Evolutionary conservation across 2,329 filamentous ascomycete species (phyloP).

Genomic region (Colletotrichum simmondsii): DNA sequence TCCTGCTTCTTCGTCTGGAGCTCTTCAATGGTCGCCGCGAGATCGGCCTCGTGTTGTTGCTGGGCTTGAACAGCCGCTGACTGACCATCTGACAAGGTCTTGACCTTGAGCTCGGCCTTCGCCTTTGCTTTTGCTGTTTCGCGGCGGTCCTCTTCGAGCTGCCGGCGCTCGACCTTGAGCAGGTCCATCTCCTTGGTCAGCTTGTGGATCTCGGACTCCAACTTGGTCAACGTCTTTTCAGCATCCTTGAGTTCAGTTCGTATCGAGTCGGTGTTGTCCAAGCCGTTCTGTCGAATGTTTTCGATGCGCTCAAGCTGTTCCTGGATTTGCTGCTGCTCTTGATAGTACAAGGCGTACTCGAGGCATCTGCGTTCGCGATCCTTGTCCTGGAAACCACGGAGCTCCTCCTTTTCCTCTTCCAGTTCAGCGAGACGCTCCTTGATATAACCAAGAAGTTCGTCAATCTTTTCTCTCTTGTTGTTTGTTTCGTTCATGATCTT

Average conservation of each 20-base stretch:
- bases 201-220: conserved; percentile 83
- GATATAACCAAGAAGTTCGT: conserved; percentile 91
- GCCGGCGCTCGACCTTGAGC: conserved; percentile 83
- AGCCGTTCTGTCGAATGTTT: conserved; percentile 80
- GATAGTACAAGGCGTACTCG: conserved; percentile 93
- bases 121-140: conserved; percentile 84
- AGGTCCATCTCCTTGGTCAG: conserved; percentile 87
- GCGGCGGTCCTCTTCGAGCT: conserved; percentile 89
- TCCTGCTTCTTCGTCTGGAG: conserved; percentile 83
- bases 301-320: conserved; percentile 86
- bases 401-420: conserved; percentile 96
- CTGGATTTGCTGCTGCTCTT: conserved; percentile 84
- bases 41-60: conserved; percentile 75
- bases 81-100: conserved; percentile 85
- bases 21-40: conserved; percentile 77
- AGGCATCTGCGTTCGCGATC: conserved; percentile 91
- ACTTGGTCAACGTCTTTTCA: conserved; percentile 80
- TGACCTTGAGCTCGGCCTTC: conserved; percentile 86
- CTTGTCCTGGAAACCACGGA: conserved; percentile 93
- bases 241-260: conserved; percentile 80
- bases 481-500: conserved; percentile 98
- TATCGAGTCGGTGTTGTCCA: conserved; percentile 86
- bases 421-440: conserved; percentile 89
- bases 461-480: conserved; percentile 94
- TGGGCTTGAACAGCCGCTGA: conserved; percentile 80